Evolutionary conservation across 148 eudicot genomes (phyloP).

Genomic region (Vaccinium corymbosum): DNA sequence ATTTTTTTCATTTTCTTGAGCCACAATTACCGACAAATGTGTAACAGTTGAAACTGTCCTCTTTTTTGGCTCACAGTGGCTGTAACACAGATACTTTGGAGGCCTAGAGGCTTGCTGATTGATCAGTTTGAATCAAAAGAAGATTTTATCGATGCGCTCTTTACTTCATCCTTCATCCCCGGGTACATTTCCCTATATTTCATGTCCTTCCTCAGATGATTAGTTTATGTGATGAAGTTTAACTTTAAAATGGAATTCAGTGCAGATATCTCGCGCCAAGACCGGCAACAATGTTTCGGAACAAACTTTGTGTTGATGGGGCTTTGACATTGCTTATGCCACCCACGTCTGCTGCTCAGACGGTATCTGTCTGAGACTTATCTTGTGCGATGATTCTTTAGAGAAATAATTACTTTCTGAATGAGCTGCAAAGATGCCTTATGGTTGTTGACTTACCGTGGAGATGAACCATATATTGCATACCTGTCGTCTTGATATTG

Average conservation of each 20-base stretch:
- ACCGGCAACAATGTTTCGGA: constrained; percentile 90
- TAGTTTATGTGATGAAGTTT: constrained; percentile 15
- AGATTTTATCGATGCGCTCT: constrained; percentile 84
- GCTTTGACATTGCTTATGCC: constrained; percentile 98
- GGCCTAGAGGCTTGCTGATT: constrained; percentile 85
- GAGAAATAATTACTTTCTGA: background rate
- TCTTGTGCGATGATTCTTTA: background rate
- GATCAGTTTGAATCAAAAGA: constrained; percentile 97
- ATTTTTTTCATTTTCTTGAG: background rate
- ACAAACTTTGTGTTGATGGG: constrained; percentile 88
- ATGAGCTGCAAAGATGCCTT: background rate
- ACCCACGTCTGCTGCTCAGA: constrained; percentile 87
- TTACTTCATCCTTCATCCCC: constrained; percentile 96
- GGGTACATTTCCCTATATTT: constrained; percentile 43
- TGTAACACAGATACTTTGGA: constrained; percentile 88
- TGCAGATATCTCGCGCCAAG: constrained; percentile 91
- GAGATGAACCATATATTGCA: background rate
- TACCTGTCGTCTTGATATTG: background rate
- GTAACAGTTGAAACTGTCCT: constrained; percentile 12
- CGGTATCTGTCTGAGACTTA: constrained; percentile 43
- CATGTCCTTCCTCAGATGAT: background rate
- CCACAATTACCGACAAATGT: background rate
- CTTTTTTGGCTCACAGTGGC: constrained; percentile 56
- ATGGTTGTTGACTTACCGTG: background rate
- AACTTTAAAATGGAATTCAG: constrained; percentile 24